Conservation (phyloP, 768 basidiomycete species). For the Pulveroboletus sp. region DNA sequence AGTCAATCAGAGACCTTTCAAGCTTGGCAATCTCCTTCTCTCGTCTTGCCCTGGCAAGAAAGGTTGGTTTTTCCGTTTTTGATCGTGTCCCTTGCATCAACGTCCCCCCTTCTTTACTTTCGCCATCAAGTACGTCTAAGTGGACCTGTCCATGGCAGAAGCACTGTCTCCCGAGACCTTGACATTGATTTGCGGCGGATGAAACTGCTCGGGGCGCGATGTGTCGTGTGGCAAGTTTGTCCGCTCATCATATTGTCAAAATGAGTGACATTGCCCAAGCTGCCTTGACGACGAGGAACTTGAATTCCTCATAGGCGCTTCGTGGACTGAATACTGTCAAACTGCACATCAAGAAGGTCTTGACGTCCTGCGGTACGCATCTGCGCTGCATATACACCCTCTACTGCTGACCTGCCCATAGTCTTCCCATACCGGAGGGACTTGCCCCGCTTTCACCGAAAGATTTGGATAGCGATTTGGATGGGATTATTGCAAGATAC, state of each 20-base stretch:
- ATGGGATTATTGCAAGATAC: constrained; percentile 64
- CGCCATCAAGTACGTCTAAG: constrained; percentile 55
- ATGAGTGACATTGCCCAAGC: constrained; percentile 35
- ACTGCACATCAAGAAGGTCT: constrained; percentile 64
- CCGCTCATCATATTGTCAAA: neutral
- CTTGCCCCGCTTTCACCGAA: constrained; percentile 64
- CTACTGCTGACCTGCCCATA: constrained; percentile 26
- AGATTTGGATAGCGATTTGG: constrained; percentile 64
- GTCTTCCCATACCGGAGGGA: constrained; percentile 89
- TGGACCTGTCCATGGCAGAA: constrained; percentile 76
- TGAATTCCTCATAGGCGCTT: constrained; percentile 70
- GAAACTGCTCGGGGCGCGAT: constrained; percentile 67
- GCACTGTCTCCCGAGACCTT: constrained; percentile 81
- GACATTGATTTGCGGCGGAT: constrained; percentile 75
- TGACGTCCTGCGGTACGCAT: constrained; percentile 70
- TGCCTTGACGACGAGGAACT: constrained; percentile 87
- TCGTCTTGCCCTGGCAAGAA: constrained; percentile 97
- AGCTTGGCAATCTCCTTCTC: constrained; percentile 81
- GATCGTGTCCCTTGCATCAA: neutral
- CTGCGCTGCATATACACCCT: neutral
- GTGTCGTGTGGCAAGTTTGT: constrained; percentile 69
- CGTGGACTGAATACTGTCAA: constrained; percentile 74
- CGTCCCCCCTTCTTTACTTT: neutral
- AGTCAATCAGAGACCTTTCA: constrained; percentile 21
- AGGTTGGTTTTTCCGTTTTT: constrained; percentile 40